Conservation (phyloP, 2,329 filamentous ascomycete species). For the Plenodomus biglobosus region DNA sequence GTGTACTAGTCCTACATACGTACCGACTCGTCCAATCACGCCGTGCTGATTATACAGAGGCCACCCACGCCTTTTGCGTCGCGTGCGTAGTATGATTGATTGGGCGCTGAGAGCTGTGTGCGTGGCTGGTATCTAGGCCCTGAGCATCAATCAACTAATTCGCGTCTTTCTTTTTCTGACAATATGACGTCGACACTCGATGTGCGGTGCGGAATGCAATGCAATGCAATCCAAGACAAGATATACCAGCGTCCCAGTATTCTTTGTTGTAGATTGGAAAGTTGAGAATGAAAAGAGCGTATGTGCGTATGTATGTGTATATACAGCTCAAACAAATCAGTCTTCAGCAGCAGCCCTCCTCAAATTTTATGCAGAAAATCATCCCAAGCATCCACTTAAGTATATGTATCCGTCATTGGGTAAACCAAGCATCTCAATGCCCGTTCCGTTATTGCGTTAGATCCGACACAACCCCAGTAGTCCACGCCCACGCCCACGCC, state of each 20-base stretch:
- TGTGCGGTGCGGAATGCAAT: too few species aligned
- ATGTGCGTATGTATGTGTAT: neutral
- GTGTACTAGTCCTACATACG: neutral
- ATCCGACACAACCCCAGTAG: too few species aligned
- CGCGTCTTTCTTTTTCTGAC: neutral
- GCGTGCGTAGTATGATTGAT: too few species aligned
- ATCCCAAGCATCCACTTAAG: too few species aligned
- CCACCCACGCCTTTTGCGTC: neutral
- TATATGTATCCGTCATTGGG: constrained; percentile 22
- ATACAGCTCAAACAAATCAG: too few species aligned
- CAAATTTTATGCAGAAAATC: too few species aligned
- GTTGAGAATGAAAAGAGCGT: neutral
- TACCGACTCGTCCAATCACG: neutral
- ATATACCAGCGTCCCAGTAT: neutral
- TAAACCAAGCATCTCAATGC: too few species aligned
- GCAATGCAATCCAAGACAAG: too few species aligned
- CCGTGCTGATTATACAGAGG: neutral
- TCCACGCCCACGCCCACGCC: too few species aligned
- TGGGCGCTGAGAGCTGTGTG: neutral
- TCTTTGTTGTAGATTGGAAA: neutral
- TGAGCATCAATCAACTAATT: neutral
- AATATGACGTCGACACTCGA: constrained; percentile 30
- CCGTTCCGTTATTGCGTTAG: constrained; percentile 18
- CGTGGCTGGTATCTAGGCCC: neutral
- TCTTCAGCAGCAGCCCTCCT: too few species aligned